A percentile compares a stretch with the other conserved stretches of the same genome.
These are phyloP conservation scores for Gypsophila paniculata DNA, from an alignment of 179 eudicot genomes.

Conservation along the genomic window DNA sequence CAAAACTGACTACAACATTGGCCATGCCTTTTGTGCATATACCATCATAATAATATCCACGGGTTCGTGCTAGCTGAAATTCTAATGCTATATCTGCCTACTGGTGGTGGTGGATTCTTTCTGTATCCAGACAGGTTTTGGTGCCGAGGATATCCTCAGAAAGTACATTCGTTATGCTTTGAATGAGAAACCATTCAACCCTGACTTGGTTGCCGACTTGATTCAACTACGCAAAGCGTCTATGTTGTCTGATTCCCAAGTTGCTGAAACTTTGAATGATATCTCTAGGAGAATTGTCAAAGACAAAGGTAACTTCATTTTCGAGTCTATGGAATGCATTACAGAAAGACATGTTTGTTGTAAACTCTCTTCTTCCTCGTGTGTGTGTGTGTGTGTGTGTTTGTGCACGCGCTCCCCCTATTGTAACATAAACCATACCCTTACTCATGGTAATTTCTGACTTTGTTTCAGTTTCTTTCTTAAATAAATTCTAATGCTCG, in stretches of 20 bases:
- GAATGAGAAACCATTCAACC: slow-evolving; percentile 86
- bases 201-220: slow-evolving; percentile 56
- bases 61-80: no score
- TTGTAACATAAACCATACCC: not conserved
- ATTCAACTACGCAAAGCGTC: slow-evolving; percentile 76
- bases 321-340: not conserved
- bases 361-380: not conserved
- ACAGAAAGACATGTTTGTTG: not conserved
- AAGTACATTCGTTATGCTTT: slow-evolving; percentile 77
- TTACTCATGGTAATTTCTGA: not conserved
- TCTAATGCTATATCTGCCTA: not conserved
- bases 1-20: no score
- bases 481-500: no score
- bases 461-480: not conserved
- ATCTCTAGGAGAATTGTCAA: slow-evolving; percentile 73
- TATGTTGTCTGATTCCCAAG: slow-evolving; percentile 53
- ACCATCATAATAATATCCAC: no score
- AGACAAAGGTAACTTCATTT: slow-evolving; percentile 57
- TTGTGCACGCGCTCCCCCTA: no score
- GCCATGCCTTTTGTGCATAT: no score
- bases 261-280: slow-evolving; percentile 68
- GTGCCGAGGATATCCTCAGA: slow-evolving; percentile 67
- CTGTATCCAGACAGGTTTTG: slow-evolving; percentile 67
- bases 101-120: not conserved
- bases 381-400: not conserved